Base-by-base conservation (phyloP, 352 stramenopile genomes). In the Phytophthora nicotianae region DNA sequence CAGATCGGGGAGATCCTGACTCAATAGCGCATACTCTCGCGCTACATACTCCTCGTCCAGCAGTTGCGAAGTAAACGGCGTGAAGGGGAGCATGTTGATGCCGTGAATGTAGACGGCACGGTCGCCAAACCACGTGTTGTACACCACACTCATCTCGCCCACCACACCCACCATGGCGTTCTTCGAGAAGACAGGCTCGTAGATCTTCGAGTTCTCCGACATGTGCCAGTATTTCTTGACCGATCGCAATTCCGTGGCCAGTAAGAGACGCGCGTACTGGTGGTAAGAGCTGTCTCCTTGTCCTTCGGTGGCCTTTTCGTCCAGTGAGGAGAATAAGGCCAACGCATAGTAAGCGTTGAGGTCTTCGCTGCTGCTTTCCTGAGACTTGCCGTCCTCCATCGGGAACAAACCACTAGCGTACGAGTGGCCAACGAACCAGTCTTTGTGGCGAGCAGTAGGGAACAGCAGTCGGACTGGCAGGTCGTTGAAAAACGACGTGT, bases 141-240 rank as follows among this genome's bases (percentile, higher is more conserved):
- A 93, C 27, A 86, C 79, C 46, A 83, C 86, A 50, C 75, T 87
- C 62, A 90, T 82, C 47, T 91, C 86, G 21, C 82, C 85, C 5
- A 93, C 73, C 29, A 92, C 81, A 17, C 88, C 88, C 26, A 91
- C 79, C 81, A 96, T 93, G 27, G 75, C 72, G 62, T 93, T 93
- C 56, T 79, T 67, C 17, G 85, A 74, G 55, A 94, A 96, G 7
- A 77, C 49, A 4, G 81, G 77, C 50, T 91, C 83, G 66, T 94
- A 93, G 40, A 93, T 89, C 35, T 77, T 59, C 26, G 82, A 89
- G 69, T 89, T 83, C 32, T 74, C 35, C 19, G 61, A 50, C 79
- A 99, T 98, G 55, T 98, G 97, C 95, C 96, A 99, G 81, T 99
- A 99, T 43, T 85, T 96, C 66, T 98, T 94, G 23, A 94, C 89